Base-by-base conservation (phyloP, 352 stramenopile species). In the Phytophthora rubi region DNA sequence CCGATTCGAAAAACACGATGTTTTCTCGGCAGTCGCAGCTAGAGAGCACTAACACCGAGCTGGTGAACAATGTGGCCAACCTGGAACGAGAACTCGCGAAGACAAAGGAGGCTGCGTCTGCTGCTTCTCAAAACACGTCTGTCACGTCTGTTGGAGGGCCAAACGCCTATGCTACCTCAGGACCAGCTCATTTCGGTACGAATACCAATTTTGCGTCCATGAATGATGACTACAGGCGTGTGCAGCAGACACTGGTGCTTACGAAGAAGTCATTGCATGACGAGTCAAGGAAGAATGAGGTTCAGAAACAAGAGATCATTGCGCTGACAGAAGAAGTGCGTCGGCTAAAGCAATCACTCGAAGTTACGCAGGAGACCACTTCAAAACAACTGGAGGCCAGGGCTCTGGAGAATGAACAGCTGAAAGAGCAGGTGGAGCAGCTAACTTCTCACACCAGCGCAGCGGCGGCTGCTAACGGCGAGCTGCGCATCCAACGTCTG, bases 231-330 rank as follows among this genome's bases (percentile, higher is more conserved):
- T 84, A 90, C 53, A 73, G 81, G 10, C 72, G 80, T 16, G 68
- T 89, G 21, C 83, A 93, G 61, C 84, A 93, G 42, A 81, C 78
- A 53, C 70, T 94, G 16, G 66, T 91, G 26, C 52, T 86, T 9
- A 86, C 83, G 5, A 95, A 94, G 74, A 95, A 95, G 63, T 71
- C 73, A 12, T 60, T 95, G 6, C 85, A 93, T 21, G 88, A 95
- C 18, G 86, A 93, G 47, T 77, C 71, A 8, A 77, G 78, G 16
- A 90, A 85, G 61, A 90, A 76, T 10, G 81, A 90, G 58, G 74
- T 88, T 53, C 85, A 91, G 26, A 79, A 86, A 18, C 86, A 93
- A 30, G 86, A 95, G 65, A 79, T 90, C 2, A 37, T 80, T 6
- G 75, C 64, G n/a, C 60, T 94, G 39, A 77, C 56, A 2, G 68